Conservation (phyloP, 179 eudicot species). For the Patellifolia procumbens region DNA sequence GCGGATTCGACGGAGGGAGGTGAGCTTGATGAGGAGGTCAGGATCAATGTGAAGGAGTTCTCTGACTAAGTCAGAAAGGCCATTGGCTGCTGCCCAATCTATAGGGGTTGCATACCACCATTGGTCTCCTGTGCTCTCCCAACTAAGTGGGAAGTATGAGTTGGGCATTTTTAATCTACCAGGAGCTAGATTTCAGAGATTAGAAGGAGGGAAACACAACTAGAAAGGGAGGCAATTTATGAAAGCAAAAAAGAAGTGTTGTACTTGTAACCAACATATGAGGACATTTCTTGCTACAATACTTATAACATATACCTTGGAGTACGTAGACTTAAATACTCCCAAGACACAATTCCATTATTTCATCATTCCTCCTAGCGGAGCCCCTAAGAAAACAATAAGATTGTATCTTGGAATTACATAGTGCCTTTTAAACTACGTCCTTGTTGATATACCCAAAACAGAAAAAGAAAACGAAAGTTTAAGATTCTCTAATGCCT, state of each 20-base stretch:
- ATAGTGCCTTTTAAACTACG: too few relatives aligned
- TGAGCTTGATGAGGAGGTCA: slow-evolving; percentile 80
- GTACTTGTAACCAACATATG: not conserved
- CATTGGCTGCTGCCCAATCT: slow-evolving; percentile 91
- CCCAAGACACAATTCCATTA: too few relatives aligned
- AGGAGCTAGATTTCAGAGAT: slow-evolving; percentile 8
- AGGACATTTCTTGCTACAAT: too few relatives aligned
- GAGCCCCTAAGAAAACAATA: too few relatives aligned
- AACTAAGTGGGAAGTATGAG: slow-evolving; percentile 58
- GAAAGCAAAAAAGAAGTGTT: slow-evolving; percentile 6
- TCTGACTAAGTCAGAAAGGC: slow-evolving; percentile 71
- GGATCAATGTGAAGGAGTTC: slow-evolving; percentile 71
- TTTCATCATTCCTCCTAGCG: too few relatives aligned
- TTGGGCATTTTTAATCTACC: slow-evolving; percentile 39
- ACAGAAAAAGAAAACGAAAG: not conserved
- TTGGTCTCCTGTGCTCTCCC: slow-evolving; percentile 93
- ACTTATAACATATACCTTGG: too few relatives aligned
- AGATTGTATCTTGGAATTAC: too few relatives aligned
- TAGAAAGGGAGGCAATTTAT: too few relatives aligned
- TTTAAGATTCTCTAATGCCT: slow-evolving; percentile 25
- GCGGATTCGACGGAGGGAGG: slow-evolving; percentile 77
- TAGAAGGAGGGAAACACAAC: too few relatives aligned
- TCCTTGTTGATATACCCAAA: not conserved
- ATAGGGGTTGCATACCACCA: slow-evolving; percentile 98
- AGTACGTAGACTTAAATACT: too few relatives aligned